Percentiles rank a stretch among this genome's conserved stretches.
phyloP scores from a whole-genome alignment of 805 yeast species.

The Candida insectorum region DNA sequence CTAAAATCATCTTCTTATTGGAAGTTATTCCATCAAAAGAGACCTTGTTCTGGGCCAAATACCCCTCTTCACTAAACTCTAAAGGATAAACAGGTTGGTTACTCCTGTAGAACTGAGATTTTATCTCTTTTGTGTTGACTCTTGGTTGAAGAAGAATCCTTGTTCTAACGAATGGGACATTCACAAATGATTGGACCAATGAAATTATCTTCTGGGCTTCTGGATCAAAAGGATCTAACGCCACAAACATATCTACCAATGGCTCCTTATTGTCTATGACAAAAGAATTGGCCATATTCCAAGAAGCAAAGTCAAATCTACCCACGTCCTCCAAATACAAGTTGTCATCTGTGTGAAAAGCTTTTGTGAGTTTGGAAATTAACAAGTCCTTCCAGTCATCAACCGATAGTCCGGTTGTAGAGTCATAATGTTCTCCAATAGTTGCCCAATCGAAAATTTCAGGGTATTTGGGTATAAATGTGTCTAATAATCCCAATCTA shows the following conservation, averaged over 20 bases:
- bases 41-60: slow-evolving; percentile 1
- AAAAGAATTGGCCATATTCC: slow-evolving; percentile 25
- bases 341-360: slow-evolving; percentile 42
- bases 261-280: slow-evolving; percentile 24
- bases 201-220: slow-evolving; percentile 60
- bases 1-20: slow-evolving; percentile 25
- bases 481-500: slow-evolving; percentile 34
- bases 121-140: too few species aligned
- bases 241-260: slow-evolving; percentile 52
- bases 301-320: slow-evolving; percentile 43
- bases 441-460: slow-evolving; percentile 16
- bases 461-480: slow-evolving; percentile 26
- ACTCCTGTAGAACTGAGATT: slow-evolving; percentile 49
- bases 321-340: slow-evolving; percentile 40
- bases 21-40: slow-evolving; percentile 29
- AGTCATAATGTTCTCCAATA: slow-evolving; percentile 13
- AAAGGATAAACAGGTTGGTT: slow-evolving; percentile 32
- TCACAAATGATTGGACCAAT: slow-evolving; percentile 36
- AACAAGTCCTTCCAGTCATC: slow-evolving; percentile 47
- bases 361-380: slow-evolving; percentile 40
- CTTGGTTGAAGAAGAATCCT: slow-evolving; percentile 58
- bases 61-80: slow-evolving; percentile 25
- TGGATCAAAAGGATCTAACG: slow-evolving; percentile 73
- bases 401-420: background rate
- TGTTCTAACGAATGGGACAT: slow-evolving; percentile 49